Percentiles rank a stretch among this genome's conserved stretches.
phyloP scores from a whole-genome alignment of 2,329 filamentous ascomycete species.

The Fusarium tuaranense region DNA sequence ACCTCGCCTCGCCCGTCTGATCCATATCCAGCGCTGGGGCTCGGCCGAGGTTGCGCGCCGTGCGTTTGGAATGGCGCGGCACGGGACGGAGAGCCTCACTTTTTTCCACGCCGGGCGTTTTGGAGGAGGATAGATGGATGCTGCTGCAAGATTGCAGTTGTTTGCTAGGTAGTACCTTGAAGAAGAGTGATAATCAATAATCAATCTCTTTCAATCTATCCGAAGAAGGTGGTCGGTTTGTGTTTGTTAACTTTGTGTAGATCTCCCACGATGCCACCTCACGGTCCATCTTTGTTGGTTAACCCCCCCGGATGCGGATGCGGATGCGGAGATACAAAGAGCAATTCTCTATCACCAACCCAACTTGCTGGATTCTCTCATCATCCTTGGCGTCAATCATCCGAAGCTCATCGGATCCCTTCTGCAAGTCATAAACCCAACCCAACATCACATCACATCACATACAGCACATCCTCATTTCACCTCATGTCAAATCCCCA shows the following conservation, averaged over 20 bases:
- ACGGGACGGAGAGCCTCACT: slow-evolving; percentile 30
- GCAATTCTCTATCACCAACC: neutral
- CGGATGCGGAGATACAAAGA: slow-evolving; percentile 7
- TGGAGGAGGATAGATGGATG: neutral
- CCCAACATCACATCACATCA: too few relatives aligned
- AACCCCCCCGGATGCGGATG: neutral
- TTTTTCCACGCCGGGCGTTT: neutral
- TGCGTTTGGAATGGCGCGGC: slow-evolving; percentile 19
- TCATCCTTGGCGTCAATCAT: slow-evolving; percentile 31
- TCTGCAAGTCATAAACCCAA: slow-evolving; percentile 4
- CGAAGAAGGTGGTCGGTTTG: neutral
- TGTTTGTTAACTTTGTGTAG: neutral
- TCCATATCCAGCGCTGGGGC: neutral
- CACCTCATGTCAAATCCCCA: neutral
- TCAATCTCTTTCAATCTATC: slow-evolving; percentile 7
- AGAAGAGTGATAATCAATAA: neutral
- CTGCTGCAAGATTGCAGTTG: neutral
- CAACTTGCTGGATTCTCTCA: neutral
- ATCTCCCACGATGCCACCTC: slow-evolving; percentile 32
- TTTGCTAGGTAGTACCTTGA: neutral
- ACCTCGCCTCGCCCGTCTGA: neutral
- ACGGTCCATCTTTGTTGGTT: slow-evolving; percentile 15
- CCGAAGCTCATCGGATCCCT: slow-evolving; percentile 1
- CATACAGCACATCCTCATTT: neutral
- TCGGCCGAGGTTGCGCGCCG: slow-evolving; percentile 16